Base-by-base conservation (phyloP, 2,329 filamentous ascomycete species). In the Penicillium sp. region DNA sequence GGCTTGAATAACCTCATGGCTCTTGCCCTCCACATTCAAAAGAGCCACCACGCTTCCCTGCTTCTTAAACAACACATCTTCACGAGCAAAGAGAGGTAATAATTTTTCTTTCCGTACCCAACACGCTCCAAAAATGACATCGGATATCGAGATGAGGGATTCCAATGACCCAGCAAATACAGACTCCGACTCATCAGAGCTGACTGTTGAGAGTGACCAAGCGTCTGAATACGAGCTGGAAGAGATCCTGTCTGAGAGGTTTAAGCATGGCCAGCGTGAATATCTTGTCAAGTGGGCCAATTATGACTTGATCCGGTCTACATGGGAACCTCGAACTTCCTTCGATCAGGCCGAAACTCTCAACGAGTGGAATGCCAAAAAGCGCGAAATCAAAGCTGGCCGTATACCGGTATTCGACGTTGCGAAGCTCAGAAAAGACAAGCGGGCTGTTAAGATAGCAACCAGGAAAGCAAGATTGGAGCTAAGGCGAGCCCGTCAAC, bases 261-360 rank as follows among this genome's bases (percentile, higher is more conserved):
- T 7, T 3, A 48, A 66, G 4, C 59, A 59, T 8, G 63, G 63
- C 4, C 54, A 19, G 5, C 40, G 57, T 11, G 61, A 54, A 16
- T 87, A 80, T 55, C 71, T 88, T 1, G 75, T 86, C 15, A 74
- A 78, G 43, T 88, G 84, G 84, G 67, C 70, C 17, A 74, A 69
- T 2, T 89, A 83, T 53, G 67, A 72, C 1, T 46, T 80, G 4
- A 60, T 78, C n/a, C 61, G 76, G 41, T 71, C 73, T 39, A 81
- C 78, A 0, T 80, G 74, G 75, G 74, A 80, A 47, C 72, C 74
- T 1, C 55, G 53, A 13, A 60, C 65, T 2, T 62, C 63, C 31
- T 73, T 78, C 42, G 35, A 50, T 17, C 47, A 53, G 27, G 54
- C 59, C 17, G 51, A 67, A 13, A 68, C 63, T 1, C 54, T 78